phyloP scores from a whole-genome alignment of 2,329 filamentous ascomycete genomes.

The Ophiocordyceps camponoti-leonardi region DNA sequence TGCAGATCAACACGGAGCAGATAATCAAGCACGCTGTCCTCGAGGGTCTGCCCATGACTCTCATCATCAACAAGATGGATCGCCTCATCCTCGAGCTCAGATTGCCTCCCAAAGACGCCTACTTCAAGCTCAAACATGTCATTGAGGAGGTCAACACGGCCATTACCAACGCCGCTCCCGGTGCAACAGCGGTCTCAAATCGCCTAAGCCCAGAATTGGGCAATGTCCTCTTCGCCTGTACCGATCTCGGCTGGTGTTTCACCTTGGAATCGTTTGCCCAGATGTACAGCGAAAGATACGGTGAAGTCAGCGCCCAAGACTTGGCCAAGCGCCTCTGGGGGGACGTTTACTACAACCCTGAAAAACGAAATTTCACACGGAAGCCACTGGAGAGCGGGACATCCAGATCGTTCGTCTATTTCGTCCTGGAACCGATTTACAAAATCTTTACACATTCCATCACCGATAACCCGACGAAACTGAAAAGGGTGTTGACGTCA shows the following conservation, averaged over 20 bases:
- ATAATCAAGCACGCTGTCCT: slow-evolving; percentile 92
- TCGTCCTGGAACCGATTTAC: slow-evolving; percentile 91
- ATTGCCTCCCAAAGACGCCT: slow-evolving; percentile 84
- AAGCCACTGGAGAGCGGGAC: slow-evolving; percentile 68
- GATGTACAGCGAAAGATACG: slow-evolving; percentile 86
- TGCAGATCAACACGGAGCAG: slow-evolving; percentile 94
- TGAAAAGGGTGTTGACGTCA: slow-evolving; percentile 60
- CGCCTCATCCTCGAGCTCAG: slow-evolving; percentile 86
- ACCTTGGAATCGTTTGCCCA: slow-evolving; percentile 86
- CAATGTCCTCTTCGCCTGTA: slow-evolving; percentile 93
- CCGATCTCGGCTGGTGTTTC: slow-evolving; percentile 92
- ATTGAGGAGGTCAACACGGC: slow-evolving; percentile 94
- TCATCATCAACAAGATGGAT: slow-evolving; percentile 97
- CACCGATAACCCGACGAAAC: slow-evolving; percentile 70
- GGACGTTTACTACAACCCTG: slow-evolving; percentile 89
- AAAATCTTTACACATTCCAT: slow-evolving; percentile 94
- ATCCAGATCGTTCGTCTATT: slow-evolving; percentile 81
- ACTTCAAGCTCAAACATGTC: slow-evolving; percentile 98
- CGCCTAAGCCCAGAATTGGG: slow-evolving; percentile 90
- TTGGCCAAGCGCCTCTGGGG: slow-evolving; percentile 85
- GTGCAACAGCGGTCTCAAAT: slow-evolving; percentile 55
- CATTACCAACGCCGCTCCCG: slow-evolving; percentile 71
- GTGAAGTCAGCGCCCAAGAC: slow-evolving; percentile 63
- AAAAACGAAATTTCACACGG: slow-evolving; percentile 77
- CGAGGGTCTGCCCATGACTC: slow-evolving; percentile 71